phyloP scores from a whole-genome alignment of 2,329 filamentous ascomycete genomes.

The Aphanocladium album region DNA sequence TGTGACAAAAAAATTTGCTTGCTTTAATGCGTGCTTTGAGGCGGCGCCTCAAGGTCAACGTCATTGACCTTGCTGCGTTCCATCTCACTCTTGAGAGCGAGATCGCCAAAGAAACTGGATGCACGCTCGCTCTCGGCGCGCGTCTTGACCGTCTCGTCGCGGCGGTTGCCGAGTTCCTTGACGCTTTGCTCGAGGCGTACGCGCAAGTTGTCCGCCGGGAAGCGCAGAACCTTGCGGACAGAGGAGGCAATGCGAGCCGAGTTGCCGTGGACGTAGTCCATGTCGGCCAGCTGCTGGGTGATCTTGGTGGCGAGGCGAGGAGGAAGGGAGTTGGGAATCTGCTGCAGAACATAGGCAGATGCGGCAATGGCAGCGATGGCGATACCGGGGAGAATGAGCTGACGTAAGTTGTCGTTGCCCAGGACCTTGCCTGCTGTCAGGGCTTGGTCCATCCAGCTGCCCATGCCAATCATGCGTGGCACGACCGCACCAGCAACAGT shows the following conservation, averaged over 20 bases:
- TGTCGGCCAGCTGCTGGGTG: constrained; percentile 67
- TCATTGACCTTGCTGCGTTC: constrained; percentile 46
- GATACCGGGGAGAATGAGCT: constrained; percentile 74
- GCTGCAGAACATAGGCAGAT: constrained; percentile 73
- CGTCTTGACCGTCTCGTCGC: constrained; percentile 78
- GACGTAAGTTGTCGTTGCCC: constrained; percentile 74
- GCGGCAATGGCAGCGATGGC: constrained; percentile 70
- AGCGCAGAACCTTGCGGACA: constrained; percentile 82
- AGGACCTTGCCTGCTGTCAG: constrained; percentile 75
- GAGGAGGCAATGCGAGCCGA: constrained; percentile 76
- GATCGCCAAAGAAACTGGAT: constrained; percentile 81
- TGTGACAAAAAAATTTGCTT: not conserved
- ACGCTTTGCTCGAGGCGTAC: constrained; percentile 78
- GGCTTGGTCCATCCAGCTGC: constrained; percentile 84
- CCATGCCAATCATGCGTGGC: constrained; percentile 72
- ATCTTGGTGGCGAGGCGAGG: constrained; percentile 82
- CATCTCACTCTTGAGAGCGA: constrained; percentile 61
- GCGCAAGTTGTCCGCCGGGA: constrained; percentile 81
- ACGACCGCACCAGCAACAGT: constrained; percentile 86
- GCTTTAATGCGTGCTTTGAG: constrained; percentile 26
- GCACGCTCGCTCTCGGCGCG: constrained; percentile 81
- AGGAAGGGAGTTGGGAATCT: constrained; percentile 85
- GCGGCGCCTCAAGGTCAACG: constrained; percentile 52
- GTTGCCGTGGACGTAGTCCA: constrained; percentile 93
- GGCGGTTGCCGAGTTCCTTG: constrained; percentile 72